Conservation (phyloP, 2,329 filamentous ascomycete genomes). For the Fusarium nurragi region DNA sequence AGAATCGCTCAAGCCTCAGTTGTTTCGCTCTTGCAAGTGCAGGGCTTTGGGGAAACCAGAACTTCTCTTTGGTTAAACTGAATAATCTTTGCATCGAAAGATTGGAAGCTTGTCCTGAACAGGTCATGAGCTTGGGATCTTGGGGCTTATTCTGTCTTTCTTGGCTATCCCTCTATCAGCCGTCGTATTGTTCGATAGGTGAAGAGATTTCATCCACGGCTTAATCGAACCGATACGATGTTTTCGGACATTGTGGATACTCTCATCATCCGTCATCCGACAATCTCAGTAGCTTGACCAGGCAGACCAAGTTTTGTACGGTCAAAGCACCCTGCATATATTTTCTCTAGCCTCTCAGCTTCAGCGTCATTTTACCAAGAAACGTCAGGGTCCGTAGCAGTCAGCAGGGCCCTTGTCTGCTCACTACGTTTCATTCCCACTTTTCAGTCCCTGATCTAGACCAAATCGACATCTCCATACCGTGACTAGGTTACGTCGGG, state of each 20-base stretch:
- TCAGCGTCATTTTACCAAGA: constrained; percentile 16
- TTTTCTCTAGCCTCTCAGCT: neutral
- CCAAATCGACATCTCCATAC: constrained; percentile 21
- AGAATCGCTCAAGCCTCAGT: neutral
- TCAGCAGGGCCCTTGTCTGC: constrained; percentile 26
- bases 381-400: constrained; percentile 29
- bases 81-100: neutral
- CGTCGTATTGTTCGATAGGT: neutral
- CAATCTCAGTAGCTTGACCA: constrained; percentile 10
- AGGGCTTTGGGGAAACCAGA: neutral
- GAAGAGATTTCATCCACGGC: constrained; percentile 22
- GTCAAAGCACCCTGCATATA: neutral
- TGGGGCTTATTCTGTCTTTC: neutral
- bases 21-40: neutral
- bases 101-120: constrained; percentile 1
- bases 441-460: constrained; percentile 30
- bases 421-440: constrained; percentile 18
- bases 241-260: constrained; percentile 29
- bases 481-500: constrained; percentile 19
- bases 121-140: neutral
- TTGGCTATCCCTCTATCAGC: neutral
- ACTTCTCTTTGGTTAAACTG: neutral
- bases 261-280: constrained; percentile 21
- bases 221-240: constrained; percentile 17
- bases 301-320: neutral